A percentile compares a stretch with the other conserved stretches of the same genome.
Evolutionary conservation across 75 land plant genomes (phyloP).

Genomic region (Selaginella tamariscina): DNA sequence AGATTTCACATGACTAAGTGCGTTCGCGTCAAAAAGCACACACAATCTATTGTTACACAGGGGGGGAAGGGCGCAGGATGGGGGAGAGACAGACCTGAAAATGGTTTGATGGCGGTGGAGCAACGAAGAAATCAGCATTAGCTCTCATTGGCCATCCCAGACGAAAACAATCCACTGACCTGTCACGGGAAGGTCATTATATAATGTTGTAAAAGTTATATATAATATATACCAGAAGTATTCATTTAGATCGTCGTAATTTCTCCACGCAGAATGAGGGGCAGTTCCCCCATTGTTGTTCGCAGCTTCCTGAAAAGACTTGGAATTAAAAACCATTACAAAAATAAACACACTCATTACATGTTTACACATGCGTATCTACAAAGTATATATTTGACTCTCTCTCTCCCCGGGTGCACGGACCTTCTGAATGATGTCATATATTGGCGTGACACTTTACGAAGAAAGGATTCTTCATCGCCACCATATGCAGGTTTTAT

Average conservation of each 20-base stretch:
- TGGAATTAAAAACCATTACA: neutral
- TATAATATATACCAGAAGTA: conserved; percentile 99
- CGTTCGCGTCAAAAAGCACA: too few relatives aligned
- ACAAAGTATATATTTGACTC: too few relatives aligned
- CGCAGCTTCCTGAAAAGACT: conserved; percentile 52
- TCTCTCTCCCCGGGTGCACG: neutral
- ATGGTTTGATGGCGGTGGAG: conserved; percentile 16
- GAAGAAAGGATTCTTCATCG: conserved; percentile 79
- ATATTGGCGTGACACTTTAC: conserved; percentile 74
- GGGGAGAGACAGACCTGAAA: neutral
- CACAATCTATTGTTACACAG: too few relatives aligned
- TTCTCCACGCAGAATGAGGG: conserved; percentile 90
- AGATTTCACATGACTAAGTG: too few relatives aligned
- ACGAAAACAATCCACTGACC: conserved; percentile 79
- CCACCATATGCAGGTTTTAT: conserved; percentile 97
- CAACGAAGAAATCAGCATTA: conserved; percentile 78
- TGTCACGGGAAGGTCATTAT: conserved; percentile 12
- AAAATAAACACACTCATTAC: neutral
- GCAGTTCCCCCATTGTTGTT: conserved; percentile 53
- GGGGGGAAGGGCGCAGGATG: too few relatives aligned
- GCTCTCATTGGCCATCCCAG: conserved; percentile 98
- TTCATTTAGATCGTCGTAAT: conserved; percentile 97
- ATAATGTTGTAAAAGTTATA: too few relatives aligned
- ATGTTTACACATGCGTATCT: too few relatives aligned
- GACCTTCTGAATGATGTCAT: conserved; percentile 76